Percentiles rank a stretch among this genome's conserved stretches.
Evolutionary conservation across 441 rosid species (phyloP).

Genomic region (Flueggea neowawraea): DNA sequence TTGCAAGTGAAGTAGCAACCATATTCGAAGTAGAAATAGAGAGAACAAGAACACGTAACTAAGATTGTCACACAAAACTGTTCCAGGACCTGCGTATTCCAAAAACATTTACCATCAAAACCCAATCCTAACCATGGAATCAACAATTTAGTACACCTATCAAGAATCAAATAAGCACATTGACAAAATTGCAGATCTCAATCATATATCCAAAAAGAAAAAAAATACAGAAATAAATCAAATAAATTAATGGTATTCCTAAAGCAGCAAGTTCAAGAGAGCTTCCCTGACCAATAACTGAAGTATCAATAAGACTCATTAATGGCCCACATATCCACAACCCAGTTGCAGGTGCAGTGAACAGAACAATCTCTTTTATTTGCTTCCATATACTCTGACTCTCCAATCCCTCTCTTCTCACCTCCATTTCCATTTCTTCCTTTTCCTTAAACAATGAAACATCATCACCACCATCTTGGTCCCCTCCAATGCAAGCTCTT

Average conservation of each 20-base stretch:
- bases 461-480: too few relatives aligned
- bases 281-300: slow-evolving; percentile 83
- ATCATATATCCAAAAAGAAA: not conserved
- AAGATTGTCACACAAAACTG: slow-evolving; percentile 51
- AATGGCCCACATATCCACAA: slow-evolving; percentile 76
- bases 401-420: slow-evolving; percentile 1
- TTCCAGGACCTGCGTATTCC: slow-evolving; percentile 46
- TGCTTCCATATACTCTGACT: slow-evolving; percentile 40
- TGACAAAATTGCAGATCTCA: not conserved
- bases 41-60: slow-evolving; percentile 49
- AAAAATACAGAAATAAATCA: not conserved
- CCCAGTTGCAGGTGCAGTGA: slow-evolving; percentile 76
- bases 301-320: slow-evolving; percentile 91
- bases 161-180: not conserved
- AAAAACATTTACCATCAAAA: not conserved
- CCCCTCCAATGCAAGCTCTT: too few relatives aligned
- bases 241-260: slow-evolving; percentile 13
- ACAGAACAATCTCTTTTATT: slow-evolving; percentile 64
- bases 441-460: not conserved
- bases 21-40: slow-evolving; percentile 59
- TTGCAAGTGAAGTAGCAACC: slow-evolving; percentile 57
- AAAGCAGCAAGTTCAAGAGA: slow-evolving; percentile 49
- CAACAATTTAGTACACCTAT: not conserved
- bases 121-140: not conserved
- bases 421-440: not conserved